Conservation (phyloP, 1,284 basidiomycete species). For the Moesziomyces sp. region DNA sequence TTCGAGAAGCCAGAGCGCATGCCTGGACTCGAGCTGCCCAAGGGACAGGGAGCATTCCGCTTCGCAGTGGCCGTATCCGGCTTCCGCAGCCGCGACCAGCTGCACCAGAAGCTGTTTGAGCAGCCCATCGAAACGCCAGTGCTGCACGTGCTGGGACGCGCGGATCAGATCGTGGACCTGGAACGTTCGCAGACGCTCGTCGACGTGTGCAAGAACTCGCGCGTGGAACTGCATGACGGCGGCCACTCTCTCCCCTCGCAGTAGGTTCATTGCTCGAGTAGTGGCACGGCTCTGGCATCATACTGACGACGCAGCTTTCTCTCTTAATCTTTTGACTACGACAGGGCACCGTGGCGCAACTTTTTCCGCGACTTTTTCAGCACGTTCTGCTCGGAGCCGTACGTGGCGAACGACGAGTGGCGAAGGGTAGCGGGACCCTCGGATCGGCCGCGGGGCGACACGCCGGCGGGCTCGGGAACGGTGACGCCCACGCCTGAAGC, state of each 20-base stretch:
- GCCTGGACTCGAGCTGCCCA: conserved; percentile 44
- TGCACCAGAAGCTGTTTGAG: conserved; percentile 55
- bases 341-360: conserved; percentile 63
- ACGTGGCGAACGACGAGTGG: conserved; percentile 43
- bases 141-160: conserved; percentile 56
- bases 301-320: neutral
- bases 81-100: conserved; percentile 54
- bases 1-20: conserved; percentile 58
- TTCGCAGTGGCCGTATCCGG: conserved; percentile 64
- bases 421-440: conserved; percentile 39
- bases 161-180: conserved; percentile 55
- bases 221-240: conserved; percentile 65
- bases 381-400: conserved; percentile 49
- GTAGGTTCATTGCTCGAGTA: conserved; percentile 11
- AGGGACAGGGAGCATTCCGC: conserved; percentile 47
- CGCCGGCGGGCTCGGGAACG: conserved; percentile 42
- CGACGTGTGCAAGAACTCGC: conserved; percentile 47
- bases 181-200: conserved; percentile 58
- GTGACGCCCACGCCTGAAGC: conserved; percentile 39
- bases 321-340: neutral
- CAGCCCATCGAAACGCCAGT: conserved; percentile 56
- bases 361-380: conserved; percentile 61
- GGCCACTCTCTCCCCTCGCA: conserved; percentile 64
- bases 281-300: neutral
- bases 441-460: conserved; percentile 46